Conservation (phyloP, 306 rosid species). For the Purshia tridentata region DNA sequence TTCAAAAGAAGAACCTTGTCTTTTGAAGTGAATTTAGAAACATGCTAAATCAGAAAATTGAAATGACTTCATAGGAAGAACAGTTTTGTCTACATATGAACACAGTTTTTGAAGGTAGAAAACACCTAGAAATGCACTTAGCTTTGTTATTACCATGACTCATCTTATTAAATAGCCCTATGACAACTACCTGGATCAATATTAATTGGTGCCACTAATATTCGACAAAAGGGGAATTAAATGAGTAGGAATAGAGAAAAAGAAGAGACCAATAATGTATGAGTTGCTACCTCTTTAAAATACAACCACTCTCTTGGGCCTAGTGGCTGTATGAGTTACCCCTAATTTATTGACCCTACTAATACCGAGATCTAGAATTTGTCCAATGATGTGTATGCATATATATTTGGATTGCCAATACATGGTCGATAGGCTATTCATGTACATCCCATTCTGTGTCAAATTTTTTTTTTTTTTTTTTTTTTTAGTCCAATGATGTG, state of each 20-base stretch:
- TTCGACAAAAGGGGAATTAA: background rate
- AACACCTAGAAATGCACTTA: background rate
- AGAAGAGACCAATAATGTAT: background rate
- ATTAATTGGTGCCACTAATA: slow-evolving; percentile 4
- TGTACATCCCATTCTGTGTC: background rate
- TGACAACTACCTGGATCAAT: background rate
- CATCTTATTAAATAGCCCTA: background rate
- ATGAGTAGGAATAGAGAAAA: background rate
- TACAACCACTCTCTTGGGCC: background rate
- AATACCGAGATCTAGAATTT: background rate
- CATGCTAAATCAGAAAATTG: background rate
- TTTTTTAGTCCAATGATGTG: too few species aligned
- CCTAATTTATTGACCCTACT: background rate
- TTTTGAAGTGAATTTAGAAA: background rate
- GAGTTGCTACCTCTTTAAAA: too few species aligned
- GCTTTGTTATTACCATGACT: background rate
- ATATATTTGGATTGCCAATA: background rate
- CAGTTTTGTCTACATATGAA: background rate
- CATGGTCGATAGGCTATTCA: background rate
- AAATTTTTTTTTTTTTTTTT: background rate
- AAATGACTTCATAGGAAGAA: background rate
- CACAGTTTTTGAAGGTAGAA: background rate
- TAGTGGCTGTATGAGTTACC: background rate
- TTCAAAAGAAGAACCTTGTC: background rate
- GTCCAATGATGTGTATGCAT: too few species aligned